These are phyloP conservation scores for Hypseocharis bilobata DNA, from an alignment of 441 rosid genomes.

Conservation along the genomic window DNA sequence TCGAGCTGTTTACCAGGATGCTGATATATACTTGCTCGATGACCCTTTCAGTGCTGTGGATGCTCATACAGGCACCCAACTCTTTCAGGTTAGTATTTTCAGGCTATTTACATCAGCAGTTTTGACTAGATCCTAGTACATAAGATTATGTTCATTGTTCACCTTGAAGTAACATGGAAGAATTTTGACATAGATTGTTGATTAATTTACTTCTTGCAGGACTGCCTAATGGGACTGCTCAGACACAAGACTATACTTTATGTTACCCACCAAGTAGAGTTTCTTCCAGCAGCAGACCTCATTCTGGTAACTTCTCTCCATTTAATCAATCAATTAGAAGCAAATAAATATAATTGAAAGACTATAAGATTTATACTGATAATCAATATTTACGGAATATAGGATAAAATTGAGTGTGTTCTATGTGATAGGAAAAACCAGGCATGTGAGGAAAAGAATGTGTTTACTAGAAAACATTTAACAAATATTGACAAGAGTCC, in stretches of 20 bases:
- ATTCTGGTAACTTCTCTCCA: slow-evolving; percentile 52
- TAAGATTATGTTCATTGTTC: neutral
- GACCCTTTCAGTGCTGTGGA: slow-evolving; percentile 99
- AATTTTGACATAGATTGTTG: neutral
- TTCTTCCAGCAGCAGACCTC: slow-evolving; percentile 91
- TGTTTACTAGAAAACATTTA: no score
- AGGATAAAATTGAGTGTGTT: no score
- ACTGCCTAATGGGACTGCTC: slow-evolving; percentile 83
- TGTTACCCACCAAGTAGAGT: slow-evolving; percentile 98
- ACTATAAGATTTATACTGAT: no score
- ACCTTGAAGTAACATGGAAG: neutral
- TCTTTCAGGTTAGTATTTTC: slow-evolving; percentile 50
- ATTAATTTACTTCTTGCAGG: slow-evolving; percentile 34
- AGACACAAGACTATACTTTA: slow-evolving; percentile 71
- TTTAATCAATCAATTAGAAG: neutral
- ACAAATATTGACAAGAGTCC: no score
- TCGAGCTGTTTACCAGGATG: slow-evolving; percentile 87
- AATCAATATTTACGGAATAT: no score
- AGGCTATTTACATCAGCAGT: neutral
- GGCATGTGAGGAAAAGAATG: no score
- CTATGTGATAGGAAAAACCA: no score
- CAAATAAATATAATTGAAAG: no score
- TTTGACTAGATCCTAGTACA: neutral
- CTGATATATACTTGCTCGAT: slow-evolving; percentile 82
- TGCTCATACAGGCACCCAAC: slow-evolving; percentile 92